phyloP scores from a whole-genome alignment of 306 rosid genomes.

The Sindora glabra region DNA sequence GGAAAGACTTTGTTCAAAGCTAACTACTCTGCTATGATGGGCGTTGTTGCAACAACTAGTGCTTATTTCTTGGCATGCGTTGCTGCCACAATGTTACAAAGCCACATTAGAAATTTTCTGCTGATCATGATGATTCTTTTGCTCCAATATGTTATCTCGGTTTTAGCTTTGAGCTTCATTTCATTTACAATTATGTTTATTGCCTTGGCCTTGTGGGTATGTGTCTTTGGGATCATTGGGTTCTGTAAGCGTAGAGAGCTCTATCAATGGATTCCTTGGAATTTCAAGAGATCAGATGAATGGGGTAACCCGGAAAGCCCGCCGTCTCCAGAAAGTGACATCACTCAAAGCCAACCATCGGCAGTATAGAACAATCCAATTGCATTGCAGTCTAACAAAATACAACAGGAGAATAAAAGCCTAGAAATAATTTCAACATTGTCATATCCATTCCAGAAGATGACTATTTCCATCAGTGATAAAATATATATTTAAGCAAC shows the following conservation, averaged over 20 bases:
- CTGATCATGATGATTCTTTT: neutral
- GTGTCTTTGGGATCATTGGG: neutral
- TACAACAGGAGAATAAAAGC: neutral
- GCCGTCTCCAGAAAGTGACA: neutral
- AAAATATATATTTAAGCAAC: neutral
- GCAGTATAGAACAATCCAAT: neutral
- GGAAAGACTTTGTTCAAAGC: neutral
- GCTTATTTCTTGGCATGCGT: neutral
- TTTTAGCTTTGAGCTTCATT: neutral
- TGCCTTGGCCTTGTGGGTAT: neutral
- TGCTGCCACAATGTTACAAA: neutral
- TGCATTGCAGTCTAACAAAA: neutral
- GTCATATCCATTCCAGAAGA: neutral
- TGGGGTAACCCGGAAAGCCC: neutral
- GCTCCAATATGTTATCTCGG: neutral
- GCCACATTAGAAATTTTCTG: neutral
- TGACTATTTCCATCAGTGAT: neutral
- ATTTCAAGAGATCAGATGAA: neutral
- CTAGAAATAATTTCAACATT: neutral
- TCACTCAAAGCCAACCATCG: neutral
- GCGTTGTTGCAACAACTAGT: neutral
- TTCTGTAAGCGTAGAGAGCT: neutral
- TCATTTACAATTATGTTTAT: neutral
- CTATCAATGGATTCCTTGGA: neutral
- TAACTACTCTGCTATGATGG: neutral